These are phyloP conservation scores for Phytophthora pluvialis DNA, from an alignment of 352 stramenopile genomes.

Conservation along the genomic window DNA sequence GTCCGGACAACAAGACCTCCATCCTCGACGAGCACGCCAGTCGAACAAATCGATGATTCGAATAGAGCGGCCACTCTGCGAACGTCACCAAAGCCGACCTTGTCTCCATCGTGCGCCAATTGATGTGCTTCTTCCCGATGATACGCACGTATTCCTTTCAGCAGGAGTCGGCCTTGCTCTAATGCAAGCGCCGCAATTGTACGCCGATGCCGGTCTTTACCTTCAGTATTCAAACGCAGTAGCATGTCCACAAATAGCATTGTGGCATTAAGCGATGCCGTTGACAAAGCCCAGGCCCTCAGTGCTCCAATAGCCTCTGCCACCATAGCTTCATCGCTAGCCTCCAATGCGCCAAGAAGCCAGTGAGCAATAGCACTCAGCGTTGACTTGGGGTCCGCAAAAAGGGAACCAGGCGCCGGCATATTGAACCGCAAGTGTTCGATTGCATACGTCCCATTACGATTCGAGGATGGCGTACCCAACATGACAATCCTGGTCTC, in stretches of 20 bases:
- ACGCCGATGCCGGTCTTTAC: conserved; percentile 7
- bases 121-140: conserved; percentile 48
- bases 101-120: conserved; percentile 41
- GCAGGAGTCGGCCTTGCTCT: conserved; percentile 51
- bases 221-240: conserved; percentile 25
- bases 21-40: conserved; percentile 82
- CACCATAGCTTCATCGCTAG: conserved; percentile 57
- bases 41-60: conserved; percentile 77
- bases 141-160: conserved; percentile 57
- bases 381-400: conserved; percentile 62
- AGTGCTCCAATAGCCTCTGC: conserved; percentile 72
- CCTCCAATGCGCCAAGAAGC: conserved; percentile 57
- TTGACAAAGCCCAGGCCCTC: conserved; percentile 77
- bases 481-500: conserved; percentile 72
- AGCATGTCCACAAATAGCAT: conserved; percentile 81
- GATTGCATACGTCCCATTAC: conserved; percentile 74
- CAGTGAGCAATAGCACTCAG: conserved; percentile 69
- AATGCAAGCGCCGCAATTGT: conserved; percentile 49
- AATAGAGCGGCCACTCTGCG: conserved; percentile 79
- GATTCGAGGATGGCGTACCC: conserved; percentile 67
- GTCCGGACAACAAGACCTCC: conserved; percentile 77
- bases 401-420: conserved; percentile 60
- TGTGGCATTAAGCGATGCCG: conserved; percentile 71
- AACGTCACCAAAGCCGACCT: conserved; percentile 61
- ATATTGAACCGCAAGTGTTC: conserved; percentile 68